Evolutionary conservation across 305 asterid species (phyloP).

Genomic region (Stenogyne calaminthoides): DNA sequence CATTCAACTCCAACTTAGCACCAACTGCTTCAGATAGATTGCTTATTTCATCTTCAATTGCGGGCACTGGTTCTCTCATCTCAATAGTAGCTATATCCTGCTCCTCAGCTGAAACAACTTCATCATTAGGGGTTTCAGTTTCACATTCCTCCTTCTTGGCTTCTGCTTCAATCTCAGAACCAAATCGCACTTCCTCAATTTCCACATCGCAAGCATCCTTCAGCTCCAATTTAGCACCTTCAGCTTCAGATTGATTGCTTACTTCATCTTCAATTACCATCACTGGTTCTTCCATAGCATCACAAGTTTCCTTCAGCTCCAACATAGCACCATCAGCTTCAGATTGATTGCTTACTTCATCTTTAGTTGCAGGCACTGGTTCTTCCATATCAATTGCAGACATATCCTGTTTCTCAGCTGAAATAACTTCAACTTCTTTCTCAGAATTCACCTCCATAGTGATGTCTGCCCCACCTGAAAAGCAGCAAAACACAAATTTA

Average conservation of each 20-base stretch:
- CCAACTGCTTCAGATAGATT: slow-evolving; percentile 9
- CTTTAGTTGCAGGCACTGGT: background rate
- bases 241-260: slow-evolving; percentile 10
- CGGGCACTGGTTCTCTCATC: background rate
- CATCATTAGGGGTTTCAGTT: too few relatives aligned
- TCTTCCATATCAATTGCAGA: background rate
- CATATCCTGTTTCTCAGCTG: background rate
- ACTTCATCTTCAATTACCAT: slow-evolving; percentile 1
- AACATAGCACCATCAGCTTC: background rate
- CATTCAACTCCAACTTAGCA: background rate
- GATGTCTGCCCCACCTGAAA: slow-evolving; percentile 35
- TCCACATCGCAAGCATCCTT: slow-evolving; percentile 11
- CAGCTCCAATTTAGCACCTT: background rate
- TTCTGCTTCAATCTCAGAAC: background rate
- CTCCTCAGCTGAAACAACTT: slow-evolving; percentile 14
- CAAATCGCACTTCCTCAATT: background rate
- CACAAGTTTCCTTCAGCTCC: slow-evolving; percentile 10
- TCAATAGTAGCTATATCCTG: background rate
- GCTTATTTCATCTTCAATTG: background rate
- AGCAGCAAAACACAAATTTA: slow-evolving; percentile 14
- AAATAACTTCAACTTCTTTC: slow-evolving; percentile 4
- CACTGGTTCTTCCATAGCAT: background rate
- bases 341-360: background rate
- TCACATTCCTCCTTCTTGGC: background rate
- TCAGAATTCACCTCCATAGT: slow-evolving; percentile 31